Evolutionary conservation across 345 rosid genomes (phyloP).

Genomic region (Brassica rapa): DNA sequence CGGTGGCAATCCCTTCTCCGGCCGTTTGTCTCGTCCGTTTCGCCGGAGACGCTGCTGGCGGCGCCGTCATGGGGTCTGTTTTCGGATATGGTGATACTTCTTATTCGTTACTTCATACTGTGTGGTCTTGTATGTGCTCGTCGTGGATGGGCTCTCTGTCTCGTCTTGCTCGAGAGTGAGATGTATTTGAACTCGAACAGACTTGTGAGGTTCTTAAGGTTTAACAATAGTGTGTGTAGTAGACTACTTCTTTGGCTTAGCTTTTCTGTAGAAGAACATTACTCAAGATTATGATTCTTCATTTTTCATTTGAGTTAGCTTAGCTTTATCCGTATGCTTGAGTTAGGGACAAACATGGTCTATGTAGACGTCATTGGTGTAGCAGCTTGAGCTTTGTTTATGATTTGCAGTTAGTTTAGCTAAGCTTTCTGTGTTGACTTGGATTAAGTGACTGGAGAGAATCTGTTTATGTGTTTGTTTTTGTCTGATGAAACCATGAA

Average conservation of each 20-base stretch:
- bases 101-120: background rate
- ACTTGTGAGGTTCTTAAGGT: background rate
- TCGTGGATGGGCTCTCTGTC: background rate
- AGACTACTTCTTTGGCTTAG: background rate
- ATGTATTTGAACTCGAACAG: background rate
- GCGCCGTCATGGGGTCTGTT: conserved; percentile 85
- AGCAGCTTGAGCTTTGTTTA: conserved; percentile 8
- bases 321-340: background rate
- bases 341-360: background rate
- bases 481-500: background rate
- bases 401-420: background rate
- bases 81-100: conserved; percentile 68
- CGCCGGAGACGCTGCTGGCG: conserved; percentile 76
- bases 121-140: background rate
- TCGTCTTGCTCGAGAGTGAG: background rate
- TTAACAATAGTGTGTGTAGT: background rate
- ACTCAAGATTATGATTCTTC: background rate
- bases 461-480: background rate
- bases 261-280: background rate
- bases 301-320: background rate
- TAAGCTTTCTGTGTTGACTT: conserved; percentile 2
- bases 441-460: background rate
- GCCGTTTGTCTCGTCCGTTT: conserved; percentile 71
- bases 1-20: conserved; percentile 50
- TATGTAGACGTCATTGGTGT: conserved; percentile 3